phyloP scores from a whole-genome alignment of 208 protist species.

The Trypanosoma platydactyli region DNA sequence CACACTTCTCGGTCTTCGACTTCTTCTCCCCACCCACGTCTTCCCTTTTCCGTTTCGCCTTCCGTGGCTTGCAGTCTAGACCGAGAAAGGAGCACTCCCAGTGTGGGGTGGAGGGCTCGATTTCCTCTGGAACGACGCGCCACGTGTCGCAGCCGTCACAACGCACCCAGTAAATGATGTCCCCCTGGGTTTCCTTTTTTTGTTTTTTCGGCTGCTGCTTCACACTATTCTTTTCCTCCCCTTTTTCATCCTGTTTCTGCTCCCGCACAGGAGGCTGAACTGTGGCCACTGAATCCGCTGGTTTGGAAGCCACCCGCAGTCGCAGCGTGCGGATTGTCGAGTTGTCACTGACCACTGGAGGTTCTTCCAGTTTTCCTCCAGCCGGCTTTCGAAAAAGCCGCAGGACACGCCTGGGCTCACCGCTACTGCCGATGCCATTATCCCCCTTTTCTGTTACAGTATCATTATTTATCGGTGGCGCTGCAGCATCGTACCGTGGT shows the following conservation, averaged over 20 bases:
- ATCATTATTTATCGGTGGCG: neutral
- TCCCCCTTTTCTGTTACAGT: neutral
- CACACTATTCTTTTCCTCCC: neutral
- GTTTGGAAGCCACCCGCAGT: neutral
- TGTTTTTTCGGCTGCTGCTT: neutral
- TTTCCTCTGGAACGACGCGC: constrained; percentile 38
- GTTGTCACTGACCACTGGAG: neutral
- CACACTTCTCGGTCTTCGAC: neutral
- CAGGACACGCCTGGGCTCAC: constrained; percentile 14
- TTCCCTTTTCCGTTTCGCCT: neutral
- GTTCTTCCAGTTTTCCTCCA: neutral
- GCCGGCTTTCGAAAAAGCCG: neutral
- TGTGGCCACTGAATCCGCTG: neutral
- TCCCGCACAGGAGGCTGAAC: neutral
- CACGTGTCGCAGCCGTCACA: constrained; percentile 48
- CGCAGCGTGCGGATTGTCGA: neutral
- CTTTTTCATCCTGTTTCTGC: neutral
- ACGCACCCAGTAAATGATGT: constrained; percentile 45
- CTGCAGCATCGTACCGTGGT: constrained; percentile 10
- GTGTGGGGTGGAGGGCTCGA: constrained; percentile 37
- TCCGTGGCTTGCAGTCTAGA: constrained; percentile 23
- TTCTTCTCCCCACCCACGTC: neutral
- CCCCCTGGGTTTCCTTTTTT: constrained; percentile 2
- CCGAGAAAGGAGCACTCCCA: constrained; percentile 51
- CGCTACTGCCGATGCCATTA: neutral